Conservation (phyloP, 1,284 basidiomycete genomes). For the Ganoderma lingzhi region DNA sequence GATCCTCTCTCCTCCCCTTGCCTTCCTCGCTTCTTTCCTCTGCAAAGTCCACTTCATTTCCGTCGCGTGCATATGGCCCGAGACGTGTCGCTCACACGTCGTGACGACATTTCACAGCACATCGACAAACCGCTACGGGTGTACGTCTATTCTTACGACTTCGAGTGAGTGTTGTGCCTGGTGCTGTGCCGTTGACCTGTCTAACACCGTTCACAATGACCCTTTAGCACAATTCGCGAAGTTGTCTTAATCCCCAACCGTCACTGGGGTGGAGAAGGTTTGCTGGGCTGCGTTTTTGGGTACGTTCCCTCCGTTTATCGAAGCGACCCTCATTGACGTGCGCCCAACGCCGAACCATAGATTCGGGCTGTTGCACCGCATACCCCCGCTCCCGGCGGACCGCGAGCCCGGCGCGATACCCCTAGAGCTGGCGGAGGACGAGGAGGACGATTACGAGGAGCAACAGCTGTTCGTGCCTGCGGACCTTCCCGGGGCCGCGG, state of each 20-base stretch:
- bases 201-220: slow-evolving; percentile 20
- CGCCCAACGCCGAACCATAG: slow-evolving; percentile 43
- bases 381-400: slow-evolving; percentile 73
- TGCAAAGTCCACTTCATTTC: slow-evolving; percentile 14
- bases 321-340: slow-evolving; percentile 11
- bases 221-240: slow-evolving; percentile 82
- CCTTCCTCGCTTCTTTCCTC: background rate
- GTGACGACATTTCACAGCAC: slow-evolving; percentile 61
- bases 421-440: slow-evolving; percentile 56
- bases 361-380: slow-evolving; percentile 89
- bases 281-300: slow-evolving; percentile 95
- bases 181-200: slow-evolving; percentile 15
- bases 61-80: slow-evolving; percentile 22
- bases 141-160: slow-evolving; percentile 97
- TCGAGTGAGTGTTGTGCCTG: slow-evolving; percentile 83
- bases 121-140: slow-evolving; percentile 92
- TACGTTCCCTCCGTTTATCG: slow-evolving; percentile 47
- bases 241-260: slow-evolving; percentile 94
- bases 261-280: slow-evolving; percentile 95
- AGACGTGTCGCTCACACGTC: slow-evolving; percentile 3
- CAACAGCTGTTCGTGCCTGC: slow-evolving; percentile 78
- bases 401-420: slow-evolving; percentile 61
- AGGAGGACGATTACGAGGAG: slow-evolving; percentile 59
- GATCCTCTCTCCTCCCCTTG: background rate
- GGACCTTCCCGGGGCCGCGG: slow-evolving; percentile 47